A percentile compares a stretch with the other conserved stretches of the same genome.
These are phyloP conservation scores for Cystobasidium slooffiae DNA, from an alignment of 1,284 basidiomycete species.

Conservation along the genomic window DNA sequence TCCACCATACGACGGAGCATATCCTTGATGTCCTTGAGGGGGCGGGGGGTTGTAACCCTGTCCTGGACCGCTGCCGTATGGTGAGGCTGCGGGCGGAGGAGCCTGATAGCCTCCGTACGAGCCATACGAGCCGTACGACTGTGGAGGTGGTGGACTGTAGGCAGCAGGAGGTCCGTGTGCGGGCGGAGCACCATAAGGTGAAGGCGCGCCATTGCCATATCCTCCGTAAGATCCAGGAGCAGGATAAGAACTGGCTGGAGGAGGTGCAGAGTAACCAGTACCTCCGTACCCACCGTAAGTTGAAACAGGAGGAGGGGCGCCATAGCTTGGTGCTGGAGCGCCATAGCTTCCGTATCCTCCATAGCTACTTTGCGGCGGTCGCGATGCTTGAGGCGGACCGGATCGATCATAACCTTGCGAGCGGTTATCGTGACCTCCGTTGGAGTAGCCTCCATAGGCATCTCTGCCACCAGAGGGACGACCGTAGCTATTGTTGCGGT, in stretches of 20 bases:
- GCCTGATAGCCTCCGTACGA: slow-evolving; percentile 29
- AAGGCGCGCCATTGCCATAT: slow-evolving; percentile 15
- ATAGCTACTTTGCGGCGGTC: slow-evolving; percentile 29
- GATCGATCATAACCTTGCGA: slow-evolving; percentile 22
- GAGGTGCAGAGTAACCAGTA: slow-evolving; percentile 25
- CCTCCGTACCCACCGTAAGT: slow-evolving; percentile 46
- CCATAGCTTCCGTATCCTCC: slow-evolving; percentile 24
- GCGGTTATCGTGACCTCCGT: slow-evolving; percentile 2
- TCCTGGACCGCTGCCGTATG: slow-evolving; percentile 8
- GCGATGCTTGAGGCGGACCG: slow-evolving; percentile 1
- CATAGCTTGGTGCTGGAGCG: background rate
- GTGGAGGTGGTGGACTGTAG: background rate
- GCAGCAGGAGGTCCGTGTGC: background rate
- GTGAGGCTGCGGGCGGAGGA: background rate
- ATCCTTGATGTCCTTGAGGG: slow-evolving; percentile 10
- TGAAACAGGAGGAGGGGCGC: slow-evolving; percentile 16
- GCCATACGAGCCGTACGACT: slow-evolving; percentile 26
- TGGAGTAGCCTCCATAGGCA: slow-evolving; percentile 25
- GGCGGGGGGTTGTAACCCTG: slow-evolving; percentile 21
- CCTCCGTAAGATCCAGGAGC: slow-evolving; percentile 25
- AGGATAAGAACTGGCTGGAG: slow-evolving; percentile 5
- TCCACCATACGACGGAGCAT: slow-evolving; percentile 27
- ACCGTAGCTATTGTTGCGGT: background rate
- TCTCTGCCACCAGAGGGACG: background rate
- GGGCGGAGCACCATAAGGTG: slow-evolving; percentile 2